A percentile compares a stretch with the other conserved stretches of the same genome.
phyloP scores from a whole-genome alignment of 345 rosid genomes.

The Capsella bursapastoris region DNA sequence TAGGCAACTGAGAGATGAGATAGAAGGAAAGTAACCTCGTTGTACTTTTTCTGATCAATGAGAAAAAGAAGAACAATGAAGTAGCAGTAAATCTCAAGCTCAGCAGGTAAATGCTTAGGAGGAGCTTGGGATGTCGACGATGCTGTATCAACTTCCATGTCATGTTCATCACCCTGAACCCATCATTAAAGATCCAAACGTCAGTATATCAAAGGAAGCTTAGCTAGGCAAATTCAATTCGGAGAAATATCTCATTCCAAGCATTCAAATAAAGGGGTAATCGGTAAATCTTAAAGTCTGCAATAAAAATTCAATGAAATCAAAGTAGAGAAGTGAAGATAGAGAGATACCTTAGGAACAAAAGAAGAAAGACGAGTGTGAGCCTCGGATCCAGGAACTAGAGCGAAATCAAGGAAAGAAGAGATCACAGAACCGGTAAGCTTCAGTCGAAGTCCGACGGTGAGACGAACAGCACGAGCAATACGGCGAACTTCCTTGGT shows the following conservation, averaged over 20 bases:
- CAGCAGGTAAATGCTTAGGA: slow-evolving; percentile 63
- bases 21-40: slow-evolving; percentile 51
- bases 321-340: background rate
- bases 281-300: background rate
- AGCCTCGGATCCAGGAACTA: slow-evolving; percentile 68
- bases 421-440: slow-evolving; percentile 59
- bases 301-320: background rate
- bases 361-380: slow-evolving; percentile 54
- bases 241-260: background rate
- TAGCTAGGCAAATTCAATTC: background rate
- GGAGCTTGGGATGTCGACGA: slow-evolving; percentile 58
- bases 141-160: slow-evolving; percentile 90
- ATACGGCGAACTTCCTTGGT: slow-evolving; percentile 75
- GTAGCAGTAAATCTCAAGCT: slow-evolving; percentile 77
- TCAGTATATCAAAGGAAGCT: background rate
- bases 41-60: slow-evolving; percentile 75
- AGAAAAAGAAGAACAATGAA: slow-evolving; percentile 75
- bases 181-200: background rate
- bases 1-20: background rate
- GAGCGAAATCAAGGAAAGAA: slow-evolving; percentile 64
- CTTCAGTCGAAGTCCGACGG: slow-evolving; percentile 63
- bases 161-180: slow-evolving; percentile 70
- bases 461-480: slow-evolving; percentile 71
- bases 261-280: background rate
- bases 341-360: slow-evolving; percentile 61